phyloP scores from a whole-genome alignment of 2,329 filamentous ascomycete species.

The Fulvia fulva region DNA sequence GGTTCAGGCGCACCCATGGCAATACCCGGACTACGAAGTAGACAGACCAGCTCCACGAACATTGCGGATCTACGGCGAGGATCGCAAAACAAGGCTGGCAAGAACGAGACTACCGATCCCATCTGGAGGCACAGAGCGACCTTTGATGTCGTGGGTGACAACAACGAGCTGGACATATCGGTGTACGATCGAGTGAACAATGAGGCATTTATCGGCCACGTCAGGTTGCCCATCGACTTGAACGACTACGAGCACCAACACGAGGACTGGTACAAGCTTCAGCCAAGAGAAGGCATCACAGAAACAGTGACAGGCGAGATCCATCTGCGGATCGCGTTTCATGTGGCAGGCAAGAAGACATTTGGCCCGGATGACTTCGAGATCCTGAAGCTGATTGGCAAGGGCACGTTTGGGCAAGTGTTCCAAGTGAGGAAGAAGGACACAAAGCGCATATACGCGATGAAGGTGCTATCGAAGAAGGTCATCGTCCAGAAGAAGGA shows the following conservation, averaged over 20 bases:
- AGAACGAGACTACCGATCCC: slow-evolving; percentile 71
- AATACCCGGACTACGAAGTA: slow-evolving; percentile 85
- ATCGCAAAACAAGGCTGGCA: slow-evolving; percentile 49
- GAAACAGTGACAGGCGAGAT: slow-evolving; percentile 77
- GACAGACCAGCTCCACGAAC: slow-evolving; percentile 94
- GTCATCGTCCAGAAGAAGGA: slow-evolving; percentile 99
- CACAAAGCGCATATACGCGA: slow-evolving; percentile 91
- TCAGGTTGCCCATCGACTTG: slow-evolving; percentile 71
- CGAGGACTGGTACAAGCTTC: slow-evolving; percentile 80
- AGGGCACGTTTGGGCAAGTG: slow-evolving; percentile 96
- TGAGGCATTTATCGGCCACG: slow-evolving; percentile 88
- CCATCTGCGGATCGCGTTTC: slow-evolving; percentile 79
- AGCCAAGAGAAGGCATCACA: slow-evolving; percentile 75
- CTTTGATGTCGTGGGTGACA: slow-evolving; percentile 90
- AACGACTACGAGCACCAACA: slow-evolving; percentile 67
- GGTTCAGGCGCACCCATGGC: slow-evolving; percentile 83
- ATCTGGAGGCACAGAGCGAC: slow-evolving; percentile 94
- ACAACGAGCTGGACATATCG: slow-evolving; percentile 86
- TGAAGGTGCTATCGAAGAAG: slow-evolving; percentile 99
- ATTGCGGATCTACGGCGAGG: slow-evolving; percentile 56
- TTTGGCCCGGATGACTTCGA: slow-evolving; percentile 95
- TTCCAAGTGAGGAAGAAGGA: slow-evolving; percentile 98
- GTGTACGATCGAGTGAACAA: slow-evolving; percentile 83
- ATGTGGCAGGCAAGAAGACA: slow-evolving; percentile 81
- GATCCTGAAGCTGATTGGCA: slow-evolving; percentile 92